A percentile compares a stretch with the other conserved stretches of the same genome.
Evolutionary conservation across 2,329 filamentous ascomycete genomes (phyloP).

Genomic region (Alternaria atra): DNA sequence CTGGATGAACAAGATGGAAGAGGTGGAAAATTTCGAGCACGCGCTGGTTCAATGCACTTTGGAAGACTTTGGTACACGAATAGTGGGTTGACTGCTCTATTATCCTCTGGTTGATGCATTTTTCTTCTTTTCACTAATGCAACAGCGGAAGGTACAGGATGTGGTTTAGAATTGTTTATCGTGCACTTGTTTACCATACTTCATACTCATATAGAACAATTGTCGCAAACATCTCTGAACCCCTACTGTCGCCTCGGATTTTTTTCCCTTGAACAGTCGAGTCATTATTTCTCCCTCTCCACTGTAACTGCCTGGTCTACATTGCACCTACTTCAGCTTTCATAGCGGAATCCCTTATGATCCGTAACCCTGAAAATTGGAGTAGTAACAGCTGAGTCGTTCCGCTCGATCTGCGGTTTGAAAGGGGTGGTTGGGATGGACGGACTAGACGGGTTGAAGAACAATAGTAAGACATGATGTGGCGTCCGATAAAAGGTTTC

Average conservation of each 20-base stretch:
- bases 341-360: not conserved
- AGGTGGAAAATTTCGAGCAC: not conserved
- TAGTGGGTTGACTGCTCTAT: no score
- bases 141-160: no score
- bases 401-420: not conserved
- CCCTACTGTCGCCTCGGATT: not conserved
- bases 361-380: not conserved
- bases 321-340: not conserved
- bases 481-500: not conserved
- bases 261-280: not conserved
- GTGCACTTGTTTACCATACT: no score
- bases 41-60: not conserved
- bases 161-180: no score
- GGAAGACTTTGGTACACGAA: no score
- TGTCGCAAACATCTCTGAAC: not conserved
- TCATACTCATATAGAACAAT: not conserved
- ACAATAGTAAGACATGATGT: slow-evolving; percentile 10
- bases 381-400: not conserved
- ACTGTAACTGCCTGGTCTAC: not conserved
- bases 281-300: not conserved
- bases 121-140: no score
- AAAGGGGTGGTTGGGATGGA: not conserved
- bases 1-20: not conserved
- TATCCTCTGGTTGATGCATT: no score
- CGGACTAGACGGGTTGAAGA: not conserved